These are phyloP conservation scores for Powellomyces hirtus DNA, from an alignment of 192 early-diverging fungal genomes.

Conservation along the genomic window DNA sequence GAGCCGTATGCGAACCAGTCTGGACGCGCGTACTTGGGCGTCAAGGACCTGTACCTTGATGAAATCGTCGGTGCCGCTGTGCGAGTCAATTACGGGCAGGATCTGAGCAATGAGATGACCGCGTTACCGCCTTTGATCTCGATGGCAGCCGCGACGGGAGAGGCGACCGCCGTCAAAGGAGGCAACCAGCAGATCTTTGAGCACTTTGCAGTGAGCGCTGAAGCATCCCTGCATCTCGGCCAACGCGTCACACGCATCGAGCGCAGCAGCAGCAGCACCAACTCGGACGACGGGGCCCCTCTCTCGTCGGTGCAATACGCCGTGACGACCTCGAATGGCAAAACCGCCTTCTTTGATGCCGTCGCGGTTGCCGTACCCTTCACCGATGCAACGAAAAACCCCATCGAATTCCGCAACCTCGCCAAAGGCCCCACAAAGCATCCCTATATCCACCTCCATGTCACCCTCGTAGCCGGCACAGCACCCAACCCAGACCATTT, in stretches of 20 bases:
- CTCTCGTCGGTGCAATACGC: background rate
- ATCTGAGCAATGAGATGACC: background rate
- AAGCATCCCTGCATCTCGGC: background rate
- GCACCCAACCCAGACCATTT: background rate
- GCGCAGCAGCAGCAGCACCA: background rate
- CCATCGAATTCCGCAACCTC: background rate
- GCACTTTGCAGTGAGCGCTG: background rate
- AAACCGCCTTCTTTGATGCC: conserved; percentile 1
- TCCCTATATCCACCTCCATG: conserved; percentile 19
- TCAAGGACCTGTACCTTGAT: conserved; percentile 11
- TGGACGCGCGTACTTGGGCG: background rate
- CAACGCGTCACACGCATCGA: background rate
- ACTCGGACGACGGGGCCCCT: background rate
- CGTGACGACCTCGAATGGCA: background rate
- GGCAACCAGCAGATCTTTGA: conserved; percentile 27
- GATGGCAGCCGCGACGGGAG: conserved; percentile 22
- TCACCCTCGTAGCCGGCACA: conserved; percentile 9
- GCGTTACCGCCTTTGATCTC: conserved; percentile 11
- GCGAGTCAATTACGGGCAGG: conserved; percentile 23
- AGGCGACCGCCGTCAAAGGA: conserved; percentile 1
- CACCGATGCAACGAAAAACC: too few relatives aligned
- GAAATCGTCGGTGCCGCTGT: conserved; percentile 17
- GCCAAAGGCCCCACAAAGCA: background rate
- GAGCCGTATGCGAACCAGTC: background rate
- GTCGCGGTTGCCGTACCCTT: conserved; percentile 16